Evolutionary conservation across 257 asterid genomes (phyloP), one percentile per base, ranked within the genome.

Genomic region (Fraxinus pennsylvanica): DNA sequence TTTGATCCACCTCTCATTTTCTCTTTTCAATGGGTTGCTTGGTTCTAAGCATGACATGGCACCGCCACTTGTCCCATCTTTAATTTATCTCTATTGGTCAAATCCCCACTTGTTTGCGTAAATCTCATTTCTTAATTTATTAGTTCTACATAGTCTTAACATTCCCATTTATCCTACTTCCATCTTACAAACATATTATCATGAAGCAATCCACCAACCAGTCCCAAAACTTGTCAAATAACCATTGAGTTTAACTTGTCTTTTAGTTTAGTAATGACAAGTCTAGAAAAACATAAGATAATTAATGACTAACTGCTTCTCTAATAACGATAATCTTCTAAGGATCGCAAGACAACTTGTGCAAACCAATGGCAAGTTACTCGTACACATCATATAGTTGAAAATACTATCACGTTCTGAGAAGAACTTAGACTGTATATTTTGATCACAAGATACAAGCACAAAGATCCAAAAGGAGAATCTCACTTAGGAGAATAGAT

Each of bases 401-500:
- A 19, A 35, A 61, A 57, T n/a, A 75, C 71, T 10, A 47, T 39
- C 78, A 74, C 13, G 45, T 71, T 65, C 25, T 27, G 38, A 1
- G 65, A 71, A 59, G 36, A 57, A 57, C 65, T 77, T 29, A 61
- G 66, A 78, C 71, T 59, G 41, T 68, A 30, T 61, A 19, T 43
- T 61, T 25, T 29, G 61, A 75, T 61, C 41, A 80, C 30, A 57
- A 38, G 81, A 74, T 63, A 57, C 68, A 33, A 57, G 72, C 43
- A 29, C 12, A 67, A 76, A 43, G 32, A 1, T 13, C 35, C 5
- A 6, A 50, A 30, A 25, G 14, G 33, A 21, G 68, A 61, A 61
- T 61, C 68, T 25, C 68, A 25, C 30, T 21, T 61, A 9, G 27
- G 22, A 35, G 19, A 71, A 17, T 59, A 71, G 21, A 27, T 43